Base-by-base conservation (phyloP, 148 eudicot species). In the Rhododendron vialii region DNA sequence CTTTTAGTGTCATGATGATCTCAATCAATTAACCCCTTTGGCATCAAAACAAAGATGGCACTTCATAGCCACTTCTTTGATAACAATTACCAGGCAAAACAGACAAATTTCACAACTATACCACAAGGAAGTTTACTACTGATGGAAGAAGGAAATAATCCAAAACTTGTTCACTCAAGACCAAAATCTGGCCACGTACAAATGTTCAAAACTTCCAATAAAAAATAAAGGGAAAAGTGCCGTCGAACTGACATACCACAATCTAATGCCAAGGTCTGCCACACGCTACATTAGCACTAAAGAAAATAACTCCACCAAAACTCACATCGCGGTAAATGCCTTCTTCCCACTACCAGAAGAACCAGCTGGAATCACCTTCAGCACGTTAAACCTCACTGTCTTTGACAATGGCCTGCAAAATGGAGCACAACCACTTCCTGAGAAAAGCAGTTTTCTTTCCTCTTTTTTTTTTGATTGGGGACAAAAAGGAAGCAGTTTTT, bases 351-450 rank as follows among this genome's bases (percentile, higher is more conserved):
- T 85, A 59, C 84, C 88, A 14, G 91, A 87, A 36, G 91, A 89
- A 36, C 91, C 91, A 82, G 89, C 91, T 30, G 89, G 91, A 30
- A 89, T 85, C 47, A 89, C 91, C 77, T 89, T 89, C 83, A 89
- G 77, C 41, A 89, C 91, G 59, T 89, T 89, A 14, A 89, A 89
- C 78, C 89, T 89, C 78, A 89, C 89, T 2, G 91, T 89, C 85
- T 89, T 87, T 24, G 89, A 89, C 88, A 89, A 81, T 65, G 73
- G 73, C 30, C 73, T 65, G 73, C 73, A 26, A 65, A 65, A n/a
- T 65, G 30, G 30, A 65, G 26, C 13, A 65, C 73, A 9, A 65
- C 73, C 69, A 63, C 28, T 1, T 4, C 1, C 13, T 65, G 73
- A 65, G 73, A 9, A 65, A n/a, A 65, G 13, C 33, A 3, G 13